Conservation (phyloP, 2,329 filamentous ascomycete genomes). For the Cucurbitaria berberidis region DNA sequence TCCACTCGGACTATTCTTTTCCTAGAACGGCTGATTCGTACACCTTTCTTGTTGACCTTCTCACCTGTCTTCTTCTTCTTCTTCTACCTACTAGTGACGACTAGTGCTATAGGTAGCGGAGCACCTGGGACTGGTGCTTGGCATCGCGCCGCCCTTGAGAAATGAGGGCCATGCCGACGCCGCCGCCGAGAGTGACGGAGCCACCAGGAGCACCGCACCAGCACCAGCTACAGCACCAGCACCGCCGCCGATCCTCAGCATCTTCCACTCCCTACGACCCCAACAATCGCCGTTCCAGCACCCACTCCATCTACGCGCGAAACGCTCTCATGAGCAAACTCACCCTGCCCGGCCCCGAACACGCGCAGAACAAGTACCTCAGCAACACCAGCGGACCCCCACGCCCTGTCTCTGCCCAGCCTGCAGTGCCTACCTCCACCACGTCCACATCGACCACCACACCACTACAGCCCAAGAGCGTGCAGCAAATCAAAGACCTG, state of each 20-base stretch:
- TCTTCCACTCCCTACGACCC: slow-evolving; percentile 18
- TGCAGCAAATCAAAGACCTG: slow-evolving; percentile 31
- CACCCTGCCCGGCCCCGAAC: slow-evolving; percentile 27
- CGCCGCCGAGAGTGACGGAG: slow-evolving; percentile 18
- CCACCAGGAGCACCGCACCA: background rate
- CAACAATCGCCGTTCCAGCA: slow-evolving; percentile 43
- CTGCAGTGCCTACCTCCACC: slow-evolving; percentile 15
- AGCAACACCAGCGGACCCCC: slow-evolving; percentile 29
- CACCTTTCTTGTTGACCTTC: no score
- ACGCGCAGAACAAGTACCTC: slow-evolving; percentile 22
- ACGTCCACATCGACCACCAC: no score
- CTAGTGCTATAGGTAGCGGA: no score
- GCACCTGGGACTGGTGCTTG: no score
- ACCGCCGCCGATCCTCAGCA: slow-evolving; percentile 28
- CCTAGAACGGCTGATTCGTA: no score
- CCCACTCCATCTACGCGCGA: slow-evolving; percentile 58
- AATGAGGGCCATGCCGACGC: background rate
- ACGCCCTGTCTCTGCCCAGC: slow-evolving; percentile 27
- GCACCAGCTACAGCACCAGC: slow-evolving; percentile 20
- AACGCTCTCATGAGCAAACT: slow-evolving; percentile 58
- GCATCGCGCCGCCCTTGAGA: no score
- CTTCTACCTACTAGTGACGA: no score
- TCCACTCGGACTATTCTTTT: no score
- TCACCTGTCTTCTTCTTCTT: no score
- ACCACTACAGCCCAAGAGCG: slow-evolving; percentile 31